These are phyloP conservation scores for Eimeria praecox DNA, from an alignment of 169 alveolate genomes.

Conservation along the genomic window DNA sequence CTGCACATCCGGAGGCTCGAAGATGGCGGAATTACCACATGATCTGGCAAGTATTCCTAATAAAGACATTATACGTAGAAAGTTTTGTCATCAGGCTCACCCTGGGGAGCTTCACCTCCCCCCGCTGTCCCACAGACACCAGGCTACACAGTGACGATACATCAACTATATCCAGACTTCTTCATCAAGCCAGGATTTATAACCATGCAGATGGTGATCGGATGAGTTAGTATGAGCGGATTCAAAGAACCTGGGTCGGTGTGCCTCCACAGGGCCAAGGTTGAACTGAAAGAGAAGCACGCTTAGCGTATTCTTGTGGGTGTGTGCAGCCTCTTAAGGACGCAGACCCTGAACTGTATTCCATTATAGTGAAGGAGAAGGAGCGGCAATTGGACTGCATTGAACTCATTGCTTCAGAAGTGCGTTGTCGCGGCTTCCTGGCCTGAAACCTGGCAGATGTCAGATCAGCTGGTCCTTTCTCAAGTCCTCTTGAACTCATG, in stretches of 20 bases:
- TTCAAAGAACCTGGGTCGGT: neutral
- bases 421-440: constrained; percentile 30
- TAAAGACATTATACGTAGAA: neutral
- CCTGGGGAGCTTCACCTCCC: neutral
- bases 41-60: constrained; percentile 62
- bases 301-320: neutral
- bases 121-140: neutral
- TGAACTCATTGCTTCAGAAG: constrained; percentile 93
- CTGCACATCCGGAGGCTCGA: neutral
- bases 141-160: neutral
- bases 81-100: neutral
- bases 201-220: neutral
- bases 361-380: constrained; percentile 88
- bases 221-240: neutral
- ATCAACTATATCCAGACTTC: neutral
- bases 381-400: constrained; percentile 89
- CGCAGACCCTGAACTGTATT: constrained; percentile 90
- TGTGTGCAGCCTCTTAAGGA: constrained; percentile 83
- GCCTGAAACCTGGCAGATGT: neutral
- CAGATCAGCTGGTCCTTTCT: neutral
- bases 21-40: neutral
- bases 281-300: neutral
- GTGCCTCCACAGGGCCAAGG: neutral
- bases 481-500: neutral
- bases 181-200: neutral